Evolutionary conservation across 2,329 filamentous ascomycete species (phyloP), one percentile per base, ranked within the genome.

Genomic region (Trichoderma sp.): DNA sequence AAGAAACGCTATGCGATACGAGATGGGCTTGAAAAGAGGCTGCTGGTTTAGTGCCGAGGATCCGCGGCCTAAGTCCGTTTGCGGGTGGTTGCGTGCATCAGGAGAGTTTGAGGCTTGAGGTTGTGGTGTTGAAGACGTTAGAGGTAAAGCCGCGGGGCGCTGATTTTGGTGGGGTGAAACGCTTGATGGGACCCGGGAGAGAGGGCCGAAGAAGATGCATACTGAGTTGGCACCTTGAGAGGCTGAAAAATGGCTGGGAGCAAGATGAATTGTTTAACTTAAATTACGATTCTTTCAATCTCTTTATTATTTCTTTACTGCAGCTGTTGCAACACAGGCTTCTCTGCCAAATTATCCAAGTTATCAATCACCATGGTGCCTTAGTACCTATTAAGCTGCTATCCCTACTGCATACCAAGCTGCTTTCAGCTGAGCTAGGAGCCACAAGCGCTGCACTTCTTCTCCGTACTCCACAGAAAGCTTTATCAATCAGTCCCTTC

Each of bases 91-190:
- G 56, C 27, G 66, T 66, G 75, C 71, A 74, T 72, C 71, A 75
- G 66, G 63, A 41, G 68, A 53, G 62, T 75, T 76, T 75, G 76
- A 75, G 66, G 73, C 60, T 73, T n/a, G 65, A 71, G 27, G 73
- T 18, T 24, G 31, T 53, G n/a, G 63, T 41, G 38, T 68, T 67
- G 45, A 41, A 60, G 38, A 41, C 21, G 64, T 16, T 69, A 33
- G 50, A 66, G 29, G 60, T 21, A 45, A 41, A 33, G 65, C 35
- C 21, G 59, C 59, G 66, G 71, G 71, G 71, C 71, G n/a, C 27
- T 18, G 71, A n/a, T 45, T 71, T 45, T 35, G 33, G 73, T 27
- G 73, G 73, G 31, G 62, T 66, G 41, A 67, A 27, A 67, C 62
- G 27, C 16, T 38, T 38, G 14, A 38, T 4, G 31, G 31, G n/a